Evolutionary conservation across 305 asterid species (phyloP), one percentile per base, ranked within the genome.

Genomic region (Fraxinus angustifolia): DNA sequence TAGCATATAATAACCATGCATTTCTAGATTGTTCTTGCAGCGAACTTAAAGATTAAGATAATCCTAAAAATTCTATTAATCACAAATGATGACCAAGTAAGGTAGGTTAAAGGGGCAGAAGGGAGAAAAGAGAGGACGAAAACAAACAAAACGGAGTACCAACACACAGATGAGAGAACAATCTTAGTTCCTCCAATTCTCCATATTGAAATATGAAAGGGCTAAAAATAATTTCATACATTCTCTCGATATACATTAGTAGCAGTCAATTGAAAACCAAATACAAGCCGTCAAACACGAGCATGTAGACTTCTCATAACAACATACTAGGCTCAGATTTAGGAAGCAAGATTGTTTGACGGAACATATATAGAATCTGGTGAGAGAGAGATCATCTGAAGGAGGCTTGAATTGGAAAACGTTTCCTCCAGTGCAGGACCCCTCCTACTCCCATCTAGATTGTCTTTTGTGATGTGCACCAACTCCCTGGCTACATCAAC

Each of bases 321-420:
- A 48, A 19, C n/a, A 35, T 2, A 71, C 28, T 5, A 30, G 75
- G 34, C 40, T 28, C 40, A 31, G 38, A 31, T 30, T 12, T 68
- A 19, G 38, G 87, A 86, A 72, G 85, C 50, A 58, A 86, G 77
- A 81, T 80, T 81, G 68, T 70, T n/a, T 75, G 81, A 84, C 56
- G 92, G 92, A 80, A 87, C 75, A 78, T 88, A 81, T 71, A 83
- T 78, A 21, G 97, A 92, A 83, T 92, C 97, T 26, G 97, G 97
- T 3, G 97, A 92, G 92, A 90, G 89, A 0, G 97, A 92, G 83
- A 91, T 90, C 97, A 92, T 92, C 72, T 92, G 95, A 19, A 92
- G 97, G 12, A 92, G 91, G 81, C 97, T 92, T 6, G 97, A 92
- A 82, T 92, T 92, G 8, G 97, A 92, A 79, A 92, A 92, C 2